Base-by-base conservation (phyloP, 306 rosid species). In the Cucurbita moschata region DNA sequence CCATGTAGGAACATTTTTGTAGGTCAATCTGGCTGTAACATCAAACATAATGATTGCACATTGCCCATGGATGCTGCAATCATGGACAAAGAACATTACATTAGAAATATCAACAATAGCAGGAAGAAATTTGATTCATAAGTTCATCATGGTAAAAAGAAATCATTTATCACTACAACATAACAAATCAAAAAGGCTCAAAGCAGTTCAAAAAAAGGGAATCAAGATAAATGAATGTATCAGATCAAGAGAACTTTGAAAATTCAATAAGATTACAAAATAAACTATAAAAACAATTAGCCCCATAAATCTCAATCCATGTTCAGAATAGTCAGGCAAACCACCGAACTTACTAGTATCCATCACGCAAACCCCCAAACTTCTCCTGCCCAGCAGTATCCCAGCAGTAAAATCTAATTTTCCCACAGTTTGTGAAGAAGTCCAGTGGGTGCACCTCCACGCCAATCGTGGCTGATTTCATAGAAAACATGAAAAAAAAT, bases 1-100 rank as follows among this genome's bases (percentile, higher is more conserved):
- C 82, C 82, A 79, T 35, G 76, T 79, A 47, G 82, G 79, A 18
- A 79, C 79, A 2, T 79, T 79, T 79, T 79, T 79, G 62, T 79
- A 79, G 16, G 82, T 79, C 75, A 79, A 57, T 15, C 78, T 77
- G 18, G 78, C 78, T 14, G 82, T 79, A 54, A 79, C 75, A 55
- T 78, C 77, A 62, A 78, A 78, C 81, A 73, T 78, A 47, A 78
- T 73, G 40, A 79, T 79, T 4, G 82, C 79, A 53, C 83, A 79
- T 26, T 75, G 79, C 52, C 82, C 83, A 53, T 80, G 79, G 10
- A 80, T 80, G 50, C 79, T 70, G 79, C 19, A 68, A 12, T 68
- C 12, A 47, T 26, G 38, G 3, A 14, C 9, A 5, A 40, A 40
- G 12, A 67, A 67, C n/a, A 65, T 0, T 1, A 60, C 2, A 60